phyloP scores from a whole-genome alignment of 2,329 filamentous ascomycete species.

The Nemania diffusa region DNA sequence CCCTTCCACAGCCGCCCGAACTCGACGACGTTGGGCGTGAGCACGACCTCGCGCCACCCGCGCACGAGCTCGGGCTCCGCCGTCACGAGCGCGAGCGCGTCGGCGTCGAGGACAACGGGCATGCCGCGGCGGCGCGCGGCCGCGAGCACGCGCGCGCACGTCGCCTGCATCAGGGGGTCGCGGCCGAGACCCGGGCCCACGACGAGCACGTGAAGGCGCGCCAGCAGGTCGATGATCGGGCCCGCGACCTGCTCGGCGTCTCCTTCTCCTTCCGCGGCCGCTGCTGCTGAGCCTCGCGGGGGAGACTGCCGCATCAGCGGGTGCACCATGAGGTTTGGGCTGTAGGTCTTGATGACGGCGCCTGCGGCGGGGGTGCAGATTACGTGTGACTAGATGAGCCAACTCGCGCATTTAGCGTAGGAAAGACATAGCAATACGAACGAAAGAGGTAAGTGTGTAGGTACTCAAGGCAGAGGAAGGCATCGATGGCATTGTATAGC shows the following conservation, averaged over 20 bases:
- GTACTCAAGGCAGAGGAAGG: too few species aligned
- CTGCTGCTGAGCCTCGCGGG: constrained; percentile 57
- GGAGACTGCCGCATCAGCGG: constrained; percentile 86
- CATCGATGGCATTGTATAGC: neutral
- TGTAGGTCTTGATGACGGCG: constrained; percentile 95
- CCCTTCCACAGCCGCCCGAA: constrained; percentile 84
- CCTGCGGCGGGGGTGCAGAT: constrained; percentile 93
- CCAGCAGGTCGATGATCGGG: constrained; percentile 80
- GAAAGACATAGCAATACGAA: neutral
- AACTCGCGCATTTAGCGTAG: neutral
- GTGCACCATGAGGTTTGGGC: constrained; percentile 98
- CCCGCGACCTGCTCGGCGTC: constrained; percentile 70
- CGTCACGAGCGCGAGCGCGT: constrained; percentile 83
- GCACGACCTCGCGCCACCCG: constrained; percentile 83
- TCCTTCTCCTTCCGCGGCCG: constrained; percentile 62
- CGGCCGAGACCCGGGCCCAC: constrained; percentile 92
- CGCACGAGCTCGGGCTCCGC: constrained; percentile 78
- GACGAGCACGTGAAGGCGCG: constrained; percentile 89
- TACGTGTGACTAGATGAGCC: constrained; percentile 77
- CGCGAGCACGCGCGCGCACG: constrained; percentile 79
- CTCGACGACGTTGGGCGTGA: constrained; percentile 96
- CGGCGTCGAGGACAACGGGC: constrained; percentile 90
- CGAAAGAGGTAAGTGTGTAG: neutral
- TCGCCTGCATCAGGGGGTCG: constrained; percentile 89
- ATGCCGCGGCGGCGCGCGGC: constrained; percentile 78